Evolutionary conservation across 306 rosid species (phyloP).

Genomic region (Mimosa bimucronata): DNA sequence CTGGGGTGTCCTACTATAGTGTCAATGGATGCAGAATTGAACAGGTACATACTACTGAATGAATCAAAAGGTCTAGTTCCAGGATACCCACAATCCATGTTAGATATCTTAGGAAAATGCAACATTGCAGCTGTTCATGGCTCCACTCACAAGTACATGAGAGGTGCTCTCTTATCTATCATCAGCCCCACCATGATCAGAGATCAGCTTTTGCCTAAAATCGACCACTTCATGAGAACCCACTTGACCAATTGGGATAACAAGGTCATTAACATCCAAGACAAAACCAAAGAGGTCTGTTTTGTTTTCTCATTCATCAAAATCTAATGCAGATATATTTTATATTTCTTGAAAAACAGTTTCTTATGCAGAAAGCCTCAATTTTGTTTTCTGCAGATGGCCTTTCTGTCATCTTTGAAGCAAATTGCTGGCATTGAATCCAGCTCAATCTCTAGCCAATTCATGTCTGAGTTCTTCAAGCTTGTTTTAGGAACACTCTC

Average conservation of each 20-base stretch:
- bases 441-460: conserved; percentile 45
- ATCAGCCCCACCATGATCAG: conserved; percentile 72
- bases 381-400: conserved; percentile 60
- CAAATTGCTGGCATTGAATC: conserved; percentile 80
- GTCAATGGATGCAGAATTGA: conserved; percentile 94
- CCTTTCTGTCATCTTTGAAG: conserved; percentile 75
- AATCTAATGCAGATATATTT: conserved; percentile 4
- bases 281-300: conserved; percentile 83
- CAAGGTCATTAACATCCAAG: conserved; percentile 80
- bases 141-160: conserved; percentile 87
- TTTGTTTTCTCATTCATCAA: neutral
- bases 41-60: conserved; percentile 86
- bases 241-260: conserved; percentile 67
- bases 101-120: conserved; percentile 83
- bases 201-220: conserved; percentile 74
- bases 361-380: neutral
- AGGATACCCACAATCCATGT: conserved; percentile 96
- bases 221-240: conserved; percentile 77
- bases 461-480: conserved; percentile 83
- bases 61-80: conserved; percentile 96
- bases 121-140: conserved; percentile 98
- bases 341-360: neutral
- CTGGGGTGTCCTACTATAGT: conserved; percentile 96
- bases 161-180: conserved; percentile 84
- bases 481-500: conserved; percentile 90